phyloP scores from a whole-genome alignment of 2,329 filamentous ascomycete genomes.

The Microsporum audouinii region DNA sequence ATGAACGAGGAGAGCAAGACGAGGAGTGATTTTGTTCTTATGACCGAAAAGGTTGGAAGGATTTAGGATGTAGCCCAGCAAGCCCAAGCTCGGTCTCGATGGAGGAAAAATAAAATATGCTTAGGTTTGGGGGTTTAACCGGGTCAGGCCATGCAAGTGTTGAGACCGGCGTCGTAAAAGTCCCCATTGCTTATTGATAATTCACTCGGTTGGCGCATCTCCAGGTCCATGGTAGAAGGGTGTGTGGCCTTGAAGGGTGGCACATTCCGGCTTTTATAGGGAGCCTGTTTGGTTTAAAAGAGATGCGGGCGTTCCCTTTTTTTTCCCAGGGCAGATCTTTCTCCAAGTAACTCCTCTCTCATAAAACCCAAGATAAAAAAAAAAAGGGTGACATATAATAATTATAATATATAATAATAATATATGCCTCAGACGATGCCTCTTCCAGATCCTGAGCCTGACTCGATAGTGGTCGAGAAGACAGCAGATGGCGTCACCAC shows the following conservation, averaged over 20 bases:
- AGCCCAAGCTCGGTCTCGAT: background rate
- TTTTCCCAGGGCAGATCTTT: background rate
- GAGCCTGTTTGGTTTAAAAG: background rate
- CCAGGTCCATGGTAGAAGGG: background rate
- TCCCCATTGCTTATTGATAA: background rate
- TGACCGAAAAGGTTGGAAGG: background rate
- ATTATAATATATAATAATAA: background rate
- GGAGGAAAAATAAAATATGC: background rate
- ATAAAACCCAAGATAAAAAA: background rate
- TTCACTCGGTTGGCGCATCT: background rate
- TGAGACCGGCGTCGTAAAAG: background rate
- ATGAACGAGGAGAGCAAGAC: background rate
- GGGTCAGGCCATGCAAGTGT: background rate
- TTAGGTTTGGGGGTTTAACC: background rate
- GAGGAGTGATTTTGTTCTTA: background rate
- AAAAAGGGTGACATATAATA: background rate
- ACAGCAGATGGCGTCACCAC: conserved; percentile 39
- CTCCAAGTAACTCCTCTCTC: background rate
- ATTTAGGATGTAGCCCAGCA: background rate
- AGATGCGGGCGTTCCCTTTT: background rate
- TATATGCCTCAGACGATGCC: conserved; percentile 1
- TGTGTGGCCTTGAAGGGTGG: background rate
- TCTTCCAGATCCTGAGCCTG: conserved; percentile 3
- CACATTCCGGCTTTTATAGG: background rate
- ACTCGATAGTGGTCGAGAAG: conserved; percentile 11